A percentile compares a stretch with the other conserved stretches of the same genome.
phyloP scores from a whole-genome alignment of 345 rosid genomes.

The Eucalyptus globulus region DNA sequence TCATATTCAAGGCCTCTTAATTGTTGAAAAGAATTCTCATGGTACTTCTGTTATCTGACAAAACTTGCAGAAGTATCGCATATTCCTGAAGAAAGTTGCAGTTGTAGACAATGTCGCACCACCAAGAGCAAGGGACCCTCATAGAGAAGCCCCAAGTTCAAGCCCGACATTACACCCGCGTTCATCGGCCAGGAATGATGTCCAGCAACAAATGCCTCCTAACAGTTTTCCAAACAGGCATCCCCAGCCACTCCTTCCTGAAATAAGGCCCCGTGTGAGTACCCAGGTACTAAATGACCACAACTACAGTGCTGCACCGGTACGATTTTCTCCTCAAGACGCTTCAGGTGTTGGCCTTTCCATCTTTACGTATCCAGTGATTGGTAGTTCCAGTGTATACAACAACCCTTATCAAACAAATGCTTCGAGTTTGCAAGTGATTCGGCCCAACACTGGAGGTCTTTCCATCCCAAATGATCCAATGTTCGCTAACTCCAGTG shows the following conservation, averaged over 20 bases:
- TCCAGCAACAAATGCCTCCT: background rate
- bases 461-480: background rate
- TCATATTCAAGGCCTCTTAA: background rate
- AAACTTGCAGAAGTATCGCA: background rate
- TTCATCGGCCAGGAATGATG: background rate
- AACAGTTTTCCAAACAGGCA: background rate
- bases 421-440: background rate
- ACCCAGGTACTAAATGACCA: background rate
- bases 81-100: background rate
- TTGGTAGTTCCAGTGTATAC: background rate
- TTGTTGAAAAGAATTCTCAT: background rate
- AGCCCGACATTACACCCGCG: background rate
- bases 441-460: background rate
- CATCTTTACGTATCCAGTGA: background rate
- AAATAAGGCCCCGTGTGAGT: background rate
- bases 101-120: background rate
- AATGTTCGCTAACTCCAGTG: background rate
- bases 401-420: background rate
- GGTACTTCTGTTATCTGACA: background rate
- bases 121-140: background rate
- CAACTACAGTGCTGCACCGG: background rate
- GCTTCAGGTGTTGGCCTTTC: background rate
- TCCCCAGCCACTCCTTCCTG: background rate
- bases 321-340: background rate
- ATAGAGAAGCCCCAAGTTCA: background rate